phyloP scores from a whole-genome alignment of 768 basidiomycete species.

The Naematelia encephala region DNA sequence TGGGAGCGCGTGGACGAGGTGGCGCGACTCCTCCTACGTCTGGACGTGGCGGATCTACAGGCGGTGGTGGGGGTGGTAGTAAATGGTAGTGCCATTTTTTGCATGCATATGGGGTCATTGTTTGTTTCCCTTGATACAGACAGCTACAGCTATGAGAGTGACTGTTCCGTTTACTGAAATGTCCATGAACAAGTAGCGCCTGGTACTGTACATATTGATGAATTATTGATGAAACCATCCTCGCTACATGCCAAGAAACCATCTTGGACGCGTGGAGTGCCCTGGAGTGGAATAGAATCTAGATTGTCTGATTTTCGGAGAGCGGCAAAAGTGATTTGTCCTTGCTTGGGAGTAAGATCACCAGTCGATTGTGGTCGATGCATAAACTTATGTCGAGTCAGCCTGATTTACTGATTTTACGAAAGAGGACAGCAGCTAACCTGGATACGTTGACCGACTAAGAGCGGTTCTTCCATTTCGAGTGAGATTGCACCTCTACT shows the following conservation, averaged over 20 bases:
- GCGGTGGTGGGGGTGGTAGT: neutral
- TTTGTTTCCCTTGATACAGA: too few relatives aligned
- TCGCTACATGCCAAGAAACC: conserved; percentile 39
- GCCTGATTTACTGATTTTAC: neutral
- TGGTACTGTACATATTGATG: conserved; percentile 25
- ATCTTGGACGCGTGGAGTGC: conserved; percentile 18
- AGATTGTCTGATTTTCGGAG: neutral
- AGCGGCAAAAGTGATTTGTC: conserved; percentile 14
- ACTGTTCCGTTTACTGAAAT: neutral
- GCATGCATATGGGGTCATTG: neutral
- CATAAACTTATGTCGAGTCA: conserved; percentile 22
- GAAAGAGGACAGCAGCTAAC: conserved; percentile 21
- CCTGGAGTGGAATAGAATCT: neutral
- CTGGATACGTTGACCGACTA: conserved; percentile 40
- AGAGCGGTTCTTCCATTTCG: conserved; percentile 44
- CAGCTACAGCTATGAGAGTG: too few relatives aligned
- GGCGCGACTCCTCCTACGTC: neutral
- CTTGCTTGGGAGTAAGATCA: neutral
- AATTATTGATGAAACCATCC: conserved; percentile 27
- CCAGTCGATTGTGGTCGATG: conserved; percentile 1
- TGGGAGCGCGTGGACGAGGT: neutral
- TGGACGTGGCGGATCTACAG: neutral
- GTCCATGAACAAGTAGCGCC: conserved; percentile 10
- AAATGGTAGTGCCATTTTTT: neutral
- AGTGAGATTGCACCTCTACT: conserved; percentile 45